Percentiles rank a stretch among this genome's conserved stretches.
These are phyloP conservation scores for Peziza echinospora DNA, from an alignment of 495 filamentous ascomycete genomes.

Conservation along the genomic window DNA sequence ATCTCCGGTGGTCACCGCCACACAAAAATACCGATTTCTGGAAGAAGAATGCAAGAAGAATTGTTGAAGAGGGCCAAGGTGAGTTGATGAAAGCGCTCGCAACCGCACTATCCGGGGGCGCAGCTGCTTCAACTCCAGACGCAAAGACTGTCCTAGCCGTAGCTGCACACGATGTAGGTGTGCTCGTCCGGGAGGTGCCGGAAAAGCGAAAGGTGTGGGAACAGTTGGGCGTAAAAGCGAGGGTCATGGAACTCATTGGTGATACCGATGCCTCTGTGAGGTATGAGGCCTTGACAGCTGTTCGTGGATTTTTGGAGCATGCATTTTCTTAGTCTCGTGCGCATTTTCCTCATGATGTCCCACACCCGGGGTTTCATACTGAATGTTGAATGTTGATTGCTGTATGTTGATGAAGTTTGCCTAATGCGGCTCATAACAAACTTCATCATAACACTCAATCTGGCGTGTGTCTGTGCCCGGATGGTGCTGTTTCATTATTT, in stretches of 20 bases:
- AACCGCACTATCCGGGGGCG: slow-evolving; percentile 46
- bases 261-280: slow-evolving; percentile 73
- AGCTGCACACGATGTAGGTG: slow-evolving; percentile 83
- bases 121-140: slow-evolving; percentile 34
- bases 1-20: slow-evolving; percentile 86
- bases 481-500: no score
- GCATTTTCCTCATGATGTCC: no score
- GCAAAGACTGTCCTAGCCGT: slow-evolving; percentile 91
- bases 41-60: slow-evolving; percentile 82
- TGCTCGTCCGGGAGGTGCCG: slow-evolving; percentile 71
- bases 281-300: slow-evolving; percentile 84
- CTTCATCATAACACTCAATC: no score
- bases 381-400: no score
- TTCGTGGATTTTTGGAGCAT: slow-evolving; percentile 24
- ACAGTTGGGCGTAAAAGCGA: slow-evolving; percentile 69
- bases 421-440: no score
- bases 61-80: slow-evolving; percentile 64
- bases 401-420: no score
- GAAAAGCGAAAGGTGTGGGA: slow-evolving; percentile 67
- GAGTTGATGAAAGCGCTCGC: slow-evolving; percentile 63
- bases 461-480: no score
- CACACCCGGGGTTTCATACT: no score
- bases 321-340: no score
- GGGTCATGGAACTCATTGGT: slow-evolving; percentile 91
- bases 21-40: slow-evolving; percentile 82